Evolutionary conservation across 345 rosid genomes (phyloP).

Genomic region (Eucalyptus polybractea): DNA sequence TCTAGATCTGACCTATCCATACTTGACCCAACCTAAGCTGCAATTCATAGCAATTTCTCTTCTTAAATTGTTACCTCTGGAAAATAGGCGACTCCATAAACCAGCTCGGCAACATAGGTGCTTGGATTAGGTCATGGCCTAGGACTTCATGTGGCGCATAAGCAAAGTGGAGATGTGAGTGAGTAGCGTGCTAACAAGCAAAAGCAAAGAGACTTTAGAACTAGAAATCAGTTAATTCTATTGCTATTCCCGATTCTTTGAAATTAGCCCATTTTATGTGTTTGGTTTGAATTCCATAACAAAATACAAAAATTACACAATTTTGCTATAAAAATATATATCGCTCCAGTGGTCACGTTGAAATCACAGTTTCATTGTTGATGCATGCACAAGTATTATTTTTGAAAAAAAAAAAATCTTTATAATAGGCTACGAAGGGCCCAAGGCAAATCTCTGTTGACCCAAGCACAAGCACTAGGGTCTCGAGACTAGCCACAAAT

Average conservation of each 20-base stretch:
- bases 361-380: too few relatives aligned
- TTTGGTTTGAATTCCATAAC: not conserved
- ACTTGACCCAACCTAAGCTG: not conserved
- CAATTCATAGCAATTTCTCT: not conserved
- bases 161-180: not conserved
- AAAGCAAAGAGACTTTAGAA: not conserved
- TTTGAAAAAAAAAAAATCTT: too few relatives aligned
- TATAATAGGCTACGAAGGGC: not conserved
- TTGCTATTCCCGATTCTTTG: not conserved
- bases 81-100: not conserved
- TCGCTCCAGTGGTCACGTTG: not conserved
- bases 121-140: not conserved
- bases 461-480: not conserved
- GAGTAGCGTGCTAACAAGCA: rapidly evolving
- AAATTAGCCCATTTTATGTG: not conserved
- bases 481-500: not conserved
- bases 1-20: not conserved
- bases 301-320: not conserved
- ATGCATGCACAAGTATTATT: not conserved
- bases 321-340: not conserved
- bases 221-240: not conserved
- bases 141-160: not conserved
- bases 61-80: not conserved
- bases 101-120: not conserved
- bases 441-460: not conserved